Conservation (phyloP, 1,139 yeast genomes). For the Saccharomycopsis crataegensis region DNA sequence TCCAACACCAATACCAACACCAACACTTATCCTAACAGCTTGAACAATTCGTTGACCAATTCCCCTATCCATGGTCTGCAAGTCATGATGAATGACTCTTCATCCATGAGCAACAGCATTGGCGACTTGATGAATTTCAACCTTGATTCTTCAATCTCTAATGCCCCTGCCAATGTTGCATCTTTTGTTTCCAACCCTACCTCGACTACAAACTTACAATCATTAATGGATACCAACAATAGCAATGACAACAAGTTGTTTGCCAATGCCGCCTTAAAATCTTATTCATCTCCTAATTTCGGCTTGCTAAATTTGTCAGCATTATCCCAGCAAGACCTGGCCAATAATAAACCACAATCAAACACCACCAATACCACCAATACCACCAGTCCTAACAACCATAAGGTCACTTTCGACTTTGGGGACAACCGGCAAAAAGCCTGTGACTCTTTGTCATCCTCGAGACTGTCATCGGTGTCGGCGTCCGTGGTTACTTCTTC, state of each 20-base stretch:
- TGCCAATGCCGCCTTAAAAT: neutral
- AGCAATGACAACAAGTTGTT: neutral
- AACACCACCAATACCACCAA: neutral
- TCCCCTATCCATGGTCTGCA: conserved; percentile 22
- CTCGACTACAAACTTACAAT: no score
- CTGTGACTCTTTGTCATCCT: neutral
- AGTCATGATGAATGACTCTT: no score
- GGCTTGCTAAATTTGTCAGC: no score
- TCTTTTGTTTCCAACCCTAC: no score
- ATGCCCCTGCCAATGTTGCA: no score
- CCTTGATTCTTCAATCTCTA: no score
- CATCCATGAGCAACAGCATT: no score
- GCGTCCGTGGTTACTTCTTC: neutral
- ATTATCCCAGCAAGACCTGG: no score
- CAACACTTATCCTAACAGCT: neutral
- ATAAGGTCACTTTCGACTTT: neutral
- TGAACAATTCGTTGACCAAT: conserved; percentile 21
- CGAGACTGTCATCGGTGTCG: neutral
- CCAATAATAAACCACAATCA: no score
- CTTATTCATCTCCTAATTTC: neutral
- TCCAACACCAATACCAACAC: conserved; percentile 10
- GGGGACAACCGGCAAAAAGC: no score
- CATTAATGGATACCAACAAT: neutral
- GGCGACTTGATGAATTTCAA: no score
- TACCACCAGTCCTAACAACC: neutral